phyloP scores from a whole-genome alignment of 2,329 filamentous ascomycete genomes.

The Ophiocordyceps australis region DNA sequence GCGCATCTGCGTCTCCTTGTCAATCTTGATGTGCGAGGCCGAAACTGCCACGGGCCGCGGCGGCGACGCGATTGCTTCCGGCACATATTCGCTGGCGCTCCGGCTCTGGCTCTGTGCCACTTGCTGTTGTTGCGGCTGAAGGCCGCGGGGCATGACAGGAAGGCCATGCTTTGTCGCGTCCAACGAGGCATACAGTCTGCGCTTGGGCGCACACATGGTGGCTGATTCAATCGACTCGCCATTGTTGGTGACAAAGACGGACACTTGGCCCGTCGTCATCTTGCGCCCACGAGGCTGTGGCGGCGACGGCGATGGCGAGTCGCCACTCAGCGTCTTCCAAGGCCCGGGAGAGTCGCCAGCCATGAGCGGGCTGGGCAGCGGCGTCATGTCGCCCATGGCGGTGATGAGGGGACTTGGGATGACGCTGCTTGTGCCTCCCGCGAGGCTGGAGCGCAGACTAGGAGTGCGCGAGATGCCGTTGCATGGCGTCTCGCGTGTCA shows the following conservation, averaged over 20 bases:
- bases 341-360: constrained; percentile 46
- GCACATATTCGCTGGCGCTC: constrained; percentile 77
- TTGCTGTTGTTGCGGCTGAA: constrained; percentile 5
- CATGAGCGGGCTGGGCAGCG: constrained; percentile 58
- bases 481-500: constrained; percentile 12
- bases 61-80: constrained; percentile 49
- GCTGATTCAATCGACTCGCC: constrained; percentile 34
- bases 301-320: constrained; percentile 21
- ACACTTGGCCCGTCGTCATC: constrained; percentile 9
- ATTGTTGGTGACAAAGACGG: constrained; percentile 29
- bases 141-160: constrained; percentile 8
- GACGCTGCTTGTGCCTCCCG: constrained; percentile 43
- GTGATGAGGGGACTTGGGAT: constrained; percentile 58
- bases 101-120: constrained; percentile 47
- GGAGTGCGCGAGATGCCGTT: constrained; percentile 34
- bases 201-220: constrained; percentile 32
- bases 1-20: constrained; percentile 32
- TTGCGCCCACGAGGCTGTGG: constrained; percentile 8
- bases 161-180: constrained; percentile 12
- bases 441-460: constrained; percentile 38
- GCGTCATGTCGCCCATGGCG: constrained; percentile 63
- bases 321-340: constrained; percentile 36
- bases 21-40: constrained; percentile 31
- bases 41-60: constrained; percentile 61
- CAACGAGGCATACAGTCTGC: constrained; percentile 30